Conservation (phyloP, 495 filamentous ascomycete species). For the Aspergillus indologenus region DNA sequence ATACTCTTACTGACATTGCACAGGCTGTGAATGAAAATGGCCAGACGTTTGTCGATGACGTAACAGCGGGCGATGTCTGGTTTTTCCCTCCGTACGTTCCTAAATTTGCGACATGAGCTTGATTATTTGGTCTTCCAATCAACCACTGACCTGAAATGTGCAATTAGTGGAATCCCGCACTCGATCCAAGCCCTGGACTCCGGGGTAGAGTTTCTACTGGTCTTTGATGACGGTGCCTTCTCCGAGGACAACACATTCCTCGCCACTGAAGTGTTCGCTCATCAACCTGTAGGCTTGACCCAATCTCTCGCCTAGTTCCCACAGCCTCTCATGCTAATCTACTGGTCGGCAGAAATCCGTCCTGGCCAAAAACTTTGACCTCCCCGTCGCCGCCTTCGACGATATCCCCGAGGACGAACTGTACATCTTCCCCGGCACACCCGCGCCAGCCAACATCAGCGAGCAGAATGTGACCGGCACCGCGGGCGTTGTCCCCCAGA, state of each 20-base stretch:
- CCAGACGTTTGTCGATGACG: conserved; percentile 62
- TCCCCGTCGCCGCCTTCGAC: conserved; percentile 52
- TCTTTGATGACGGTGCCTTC: conserved; percentile 69
- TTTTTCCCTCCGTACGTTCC: conserved; percentile 55
- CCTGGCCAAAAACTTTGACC: conserved; percentile 60
- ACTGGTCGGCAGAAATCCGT: conserved; percentile 44
- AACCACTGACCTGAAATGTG: background rate
- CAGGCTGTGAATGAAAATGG: conserved; percentile 61
- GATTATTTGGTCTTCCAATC: background rate
- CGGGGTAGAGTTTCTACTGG: conserved; percentile 66
- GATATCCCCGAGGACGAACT: conserved; percentile 57
- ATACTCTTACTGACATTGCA: background rate
- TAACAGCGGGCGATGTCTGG: conserved; percentile 67
- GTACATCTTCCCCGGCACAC: conserved; percentile 68
- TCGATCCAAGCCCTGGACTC: conserved; percentile 63
- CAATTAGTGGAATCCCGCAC: conserved; percentile 56
- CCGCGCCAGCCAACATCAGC: conserved; percentile 56
- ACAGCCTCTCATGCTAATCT: too few species aligned
- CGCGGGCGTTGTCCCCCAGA: conserved; percentile 52
- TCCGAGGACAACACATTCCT: conserved; percentile 68
- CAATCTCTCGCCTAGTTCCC: background rate
- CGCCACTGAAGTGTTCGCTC: conserved; percentile 59
- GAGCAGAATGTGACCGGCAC: conserved; percentile 61
- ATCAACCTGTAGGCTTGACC: conserved; percentile 40
- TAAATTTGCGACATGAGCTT: background rate